Percentiles rank a stretch among this genome's conserved stretches.
Evolutionary conservation across 805 yeast genomes (phyloP).

Genomic region (Tetrapisispora phaffii): DNA sequence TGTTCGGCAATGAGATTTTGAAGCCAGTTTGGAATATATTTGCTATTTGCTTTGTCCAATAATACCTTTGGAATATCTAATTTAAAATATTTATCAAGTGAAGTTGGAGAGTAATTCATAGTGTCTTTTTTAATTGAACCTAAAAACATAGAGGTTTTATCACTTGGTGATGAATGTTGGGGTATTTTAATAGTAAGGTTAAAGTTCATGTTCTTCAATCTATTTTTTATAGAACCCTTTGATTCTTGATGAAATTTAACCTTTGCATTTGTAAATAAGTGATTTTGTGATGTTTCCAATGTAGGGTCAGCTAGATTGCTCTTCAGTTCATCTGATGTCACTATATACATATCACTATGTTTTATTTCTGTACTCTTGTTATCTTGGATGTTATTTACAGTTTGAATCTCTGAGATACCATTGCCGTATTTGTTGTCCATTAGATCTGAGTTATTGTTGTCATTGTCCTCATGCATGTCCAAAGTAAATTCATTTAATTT

Average conservation of each 20-base stretch:
- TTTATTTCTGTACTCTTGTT: not conserved
- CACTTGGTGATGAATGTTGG: conserved; percentile 10
- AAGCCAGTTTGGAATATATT: conserved; percentile 28
- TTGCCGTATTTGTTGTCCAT: too few relatives aligned
- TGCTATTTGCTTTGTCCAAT: conserved; percentile 6
- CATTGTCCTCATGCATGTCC: not conserved
- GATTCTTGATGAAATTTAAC: not conserved
- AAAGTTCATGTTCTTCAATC: conserved; percentile 3
- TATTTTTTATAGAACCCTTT: not conserved
- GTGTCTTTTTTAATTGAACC: conserved; percentile 27
- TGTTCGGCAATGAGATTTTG: not conserved
- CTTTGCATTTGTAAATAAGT: not conserved
- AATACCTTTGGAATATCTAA: conserved; percentile 22
- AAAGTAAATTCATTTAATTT: conserved; percentile 11
- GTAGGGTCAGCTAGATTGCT: not conserved
- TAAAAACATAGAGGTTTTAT: conserved; percentile 18
- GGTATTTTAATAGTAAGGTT: conserved; percentile 18
- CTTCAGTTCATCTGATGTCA: not conserved
- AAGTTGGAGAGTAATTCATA: conserved; percentile 27
- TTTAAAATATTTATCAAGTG: conserved; percentile 22
- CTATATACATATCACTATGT: not conserved
- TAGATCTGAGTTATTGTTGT: not conserved
- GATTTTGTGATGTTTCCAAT: not conserved
- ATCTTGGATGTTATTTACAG: not conserved
- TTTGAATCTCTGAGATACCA: too few relatives aligned